Percentiles rank a stretch among this genome's conserved stretches.
phyloP scores from a whole-genome alignment of 2,329 filamentous ascomycete species.

The Cercospora sp. region DNA sequence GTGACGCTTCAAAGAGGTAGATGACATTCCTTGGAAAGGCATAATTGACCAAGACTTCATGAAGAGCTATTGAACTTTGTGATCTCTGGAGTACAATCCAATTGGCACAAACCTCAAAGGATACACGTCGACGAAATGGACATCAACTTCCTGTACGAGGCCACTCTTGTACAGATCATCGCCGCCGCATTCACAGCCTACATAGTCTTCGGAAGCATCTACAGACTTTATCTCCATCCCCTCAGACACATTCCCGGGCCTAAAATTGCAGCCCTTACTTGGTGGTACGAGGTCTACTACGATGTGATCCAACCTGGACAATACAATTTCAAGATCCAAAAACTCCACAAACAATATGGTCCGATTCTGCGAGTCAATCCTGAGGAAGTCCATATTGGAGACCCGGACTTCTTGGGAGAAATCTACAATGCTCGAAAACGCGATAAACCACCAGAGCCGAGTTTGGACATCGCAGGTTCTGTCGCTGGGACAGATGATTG shows the following conservation, averaged over 20 bases:
- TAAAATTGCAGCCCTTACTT: slow-evolving; percentile 39
- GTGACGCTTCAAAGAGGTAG: background rate
- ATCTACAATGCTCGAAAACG: slow-evolving; percentile 15
- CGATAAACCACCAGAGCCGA: slow-evolving; percentile 13
- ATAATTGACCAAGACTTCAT: background rate
- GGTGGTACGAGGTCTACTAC: slow-evolving; percentile 24
- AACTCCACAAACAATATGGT: slow-evolving; percentile 16
- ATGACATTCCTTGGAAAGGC: background rate
- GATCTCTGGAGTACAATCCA: background rate
- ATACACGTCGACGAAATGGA: slow-evolving; percentile 1
- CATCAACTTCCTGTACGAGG: background rate
- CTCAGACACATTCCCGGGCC: slow-evolving; percentile 40
- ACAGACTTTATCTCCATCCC: slow-evolving; percentile 39
- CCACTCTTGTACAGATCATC: background rate
- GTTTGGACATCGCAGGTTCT: slow-evolving; percentile 6
- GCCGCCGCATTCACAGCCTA: background rate
- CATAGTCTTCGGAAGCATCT: slow-evolving; percentile 15
- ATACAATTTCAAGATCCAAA: slow-evolving; percentile 19
- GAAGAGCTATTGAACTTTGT: background rate
- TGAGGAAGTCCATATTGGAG: slow-evolving; percentile 19
- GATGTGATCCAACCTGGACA: slow-evolving; percentile 19
- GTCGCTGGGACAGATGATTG: slow-evolving; percentile 16
- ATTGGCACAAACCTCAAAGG: background rate
- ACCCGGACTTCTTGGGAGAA: slow-evolving; percentile 14
- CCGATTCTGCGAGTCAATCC: slow-evolving; percentile 18